Percentiles rank a stretch among this genome's conserved stretches.
These are phyloP conservation scores for Podila minutissima DNA, from an alignment of 192 early-diverging fungal genomes.

Conservation along the genomic window DNA sequence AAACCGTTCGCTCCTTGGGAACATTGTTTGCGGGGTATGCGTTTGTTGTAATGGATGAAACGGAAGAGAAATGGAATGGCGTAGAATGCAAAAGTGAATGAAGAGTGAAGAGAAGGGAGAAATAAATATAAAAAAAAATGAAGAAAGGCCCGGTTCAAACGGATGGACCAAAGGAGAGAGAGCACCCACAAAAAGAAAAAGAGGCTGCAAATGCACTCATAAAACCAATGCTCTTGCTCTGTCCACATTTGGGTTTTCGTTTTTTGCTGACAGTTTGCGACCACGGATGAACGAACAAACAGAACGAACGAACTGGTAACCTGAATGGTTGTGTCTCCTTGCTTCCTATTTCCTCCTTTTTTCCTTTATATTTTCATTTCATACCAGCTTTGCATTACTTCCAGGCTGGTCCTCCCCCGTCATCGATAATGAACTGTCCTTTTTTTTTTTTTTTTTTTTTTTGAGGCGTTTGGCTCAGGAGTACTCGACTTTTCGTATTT, in stretches of 20 bases:
- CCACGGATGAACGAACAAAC: neutral
- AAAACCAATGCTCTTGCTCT: neutral
- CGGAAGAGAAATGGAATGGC: neutral
- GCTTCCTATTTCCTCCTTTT: neutral
- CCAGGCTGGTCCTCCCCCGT: neutral
- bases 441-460: slow-evolving; percentile 3
- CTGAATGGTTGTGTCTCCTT: neutral
- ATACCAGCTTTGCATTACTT: neutral
- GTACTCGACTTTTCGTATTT: no score
- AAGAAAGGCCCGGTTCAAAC: neutral
- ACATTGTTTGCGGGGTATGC: slow-evolving; percentile 17
- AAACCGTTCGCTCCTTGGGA: slow-evolving; percentile 50
- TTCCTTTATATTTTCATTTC: neutral
- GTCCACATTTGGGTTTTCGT: no score
- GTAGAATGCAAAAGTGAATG: neutral
- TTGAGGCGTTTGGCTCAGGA: no score
- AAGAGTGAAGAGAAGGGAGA: slow-evolving; percentile 1
- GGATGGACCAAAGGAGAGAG: neutral
- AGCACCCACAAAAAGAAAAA: neutral
- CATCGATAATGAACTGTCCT: neutral
- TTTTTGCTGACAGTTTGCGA: neutral
- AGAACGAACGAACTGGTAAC: neutral
- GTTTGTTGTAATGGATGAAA: neutral
- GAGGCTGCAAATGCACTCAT: neutral
- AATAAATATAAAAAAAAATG: neutral